Conservation (phyloP, 208 protist genomes). For the Trypanosoma cruzi region DNA sequence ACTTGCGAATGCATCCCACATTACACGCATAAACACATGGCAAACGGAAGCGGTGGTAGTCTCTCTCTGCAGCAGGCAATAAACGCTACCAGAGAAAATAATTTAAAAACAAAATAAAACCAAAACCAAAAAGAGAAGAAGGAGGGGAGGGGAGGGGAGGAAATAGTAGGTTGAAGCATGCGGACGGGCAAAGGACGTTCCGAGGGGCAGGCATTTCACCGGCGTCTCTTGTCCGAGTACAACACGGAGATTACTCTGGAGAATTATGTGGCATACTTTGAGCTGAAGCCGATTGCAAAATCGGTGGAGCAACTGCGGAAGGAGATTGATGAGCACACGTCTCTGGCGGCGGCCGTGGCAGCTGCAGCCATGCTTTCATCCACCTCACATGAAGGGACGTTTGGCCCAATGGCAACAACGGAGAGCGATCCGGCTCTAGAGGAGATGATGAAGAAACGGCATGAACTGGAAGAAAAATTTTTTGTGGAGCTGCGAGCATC, state of each 20-base stretch:
- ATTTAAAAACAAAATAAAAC: slow-evolving; percentile 5
- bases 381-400: not conserved
- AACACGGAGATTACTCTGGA: slow-evolving; percentile 83
- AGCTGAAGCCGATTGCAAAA: slow-evolving; percentile 80
- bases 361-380: not conserved
- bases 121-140: slow-evolving; percentile 1
- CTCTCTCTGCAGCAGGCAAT: not conserved
- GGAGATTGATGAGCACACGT: slow-evolving; percentile 31
- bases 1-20: not conserved
- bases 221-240: slow-evolving; percentile 84
- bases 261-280: slow-evolving; percentile 84
- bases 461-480: slow-evolving; percentile 50
- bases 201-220: slow-evolving; percentile 80
- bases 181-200: slow-evolving; percentile 64
- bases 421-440: slow-evolving; percentile 15
- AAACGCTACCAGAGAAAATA: not conserved
- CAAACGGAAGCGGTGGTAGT: not conserved
- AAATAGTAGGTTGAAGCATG: too few relatives aligned
- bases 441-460: slow-evolving; percentile 30
- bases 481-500: slow-evolving; percentile 64
- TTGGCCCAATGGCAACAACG: not conserved
- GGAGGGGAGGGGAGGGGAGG: not conserved
- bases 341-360: not conserved
- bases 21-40: too few relatives aligned
- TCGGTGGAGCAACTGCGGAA: slow-evolving; percentile 56